These are phyloP conservation scores for Glycine soja DNA, from an alignment of 306 rosid species.

Conservation along the genomic window DNA sequence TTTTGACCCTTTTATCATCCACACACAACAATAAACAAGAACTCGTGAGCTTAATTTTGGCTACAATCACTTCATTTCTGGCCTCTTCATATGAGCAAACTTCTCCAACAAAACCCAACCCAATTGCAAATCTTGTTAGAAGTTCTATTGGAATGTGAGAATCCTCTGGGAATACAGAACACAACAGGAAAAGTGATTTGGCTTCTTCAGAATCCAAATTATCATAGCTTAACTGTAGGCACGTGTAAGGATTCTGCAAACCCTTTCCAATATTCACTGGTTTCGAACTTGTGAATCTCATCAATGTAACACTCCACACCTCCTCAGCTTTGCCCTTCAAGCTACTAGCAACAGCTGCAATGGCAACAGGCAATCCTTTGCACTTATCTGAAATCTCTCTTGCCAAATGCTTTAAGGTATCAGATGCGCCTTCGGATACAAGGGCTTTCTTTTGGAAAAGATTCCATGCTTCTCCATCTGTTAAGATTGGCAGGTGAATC, in stretches of 20 bases:
- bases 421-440: background rate
- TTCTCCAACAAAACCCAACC: slow-evolving; percentile 17
- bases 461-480: slow-evolving; percentile 9
- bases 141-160: slow-evolving; percentile 18
- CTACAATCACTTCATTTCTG: background rate
- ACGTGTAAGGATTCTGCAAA: slow-evolving; percentile 13
- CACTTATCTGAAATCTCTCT: slow-evolving; percentile 19
- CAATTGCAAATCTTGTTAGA: slow-evolving; percentile 20
- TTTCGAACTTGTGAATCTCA: background rate
- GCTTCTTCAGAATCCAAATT: slow-evolving; percentile 16
- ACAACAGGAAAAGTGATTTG: slow-evolving; percentile 28
- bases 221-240: slow-evolving; percentile 33
- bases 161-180: slow-evolving; percentile 48
- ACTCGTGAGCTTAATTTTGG: slow-evolving; percentile 3
- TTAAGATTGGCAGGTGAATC: background rate
- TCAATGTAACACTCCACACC: slow-evolving; percentile 19
- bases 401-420: background rate
- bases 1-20: background rate
- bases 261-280: slow-evolving; percentile 1
- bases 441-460: slow-evolving; percentile 34
- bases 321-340: background rate
- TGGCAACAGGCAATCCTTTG: slow-evolving; percentile 44
- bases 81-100: background rate
- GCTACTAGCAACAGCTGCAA: slow-evolving; percentile 36
- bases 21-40: slow-evolving; percentile 16